Conservation (phyloP, 2,329 filamentous ascomycete species). For the Colletotrichum sp. region DNA sequence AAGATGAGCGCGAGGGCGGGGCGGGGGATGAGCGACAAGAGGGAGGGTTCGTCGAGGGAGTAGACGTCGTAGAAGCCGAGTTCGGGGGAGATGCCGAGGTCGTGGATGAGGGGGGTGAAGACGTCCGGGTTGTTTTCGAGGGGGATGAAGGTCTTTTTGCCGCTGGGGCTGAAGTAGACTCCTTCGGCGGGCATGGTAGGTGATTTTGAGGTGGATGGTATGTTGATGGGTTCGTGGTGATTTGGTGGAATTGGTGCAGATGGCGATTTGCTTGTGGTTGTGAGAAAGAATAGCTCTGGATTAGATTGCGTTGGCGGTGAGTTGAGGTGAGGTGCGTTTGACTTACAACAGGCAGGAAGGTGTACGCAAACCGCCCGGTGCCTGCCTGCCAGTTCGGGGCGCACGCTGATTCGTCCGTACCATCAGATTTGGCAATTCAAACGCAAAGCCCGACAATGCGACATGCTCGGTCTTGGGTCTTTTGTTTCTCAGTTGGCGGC, state of each 20-base stretch:
- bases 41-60: constrained; percentile 76
- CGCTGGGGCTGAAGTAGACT: constrained; percentile 31
- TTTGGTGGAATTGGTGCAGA: not conserved
- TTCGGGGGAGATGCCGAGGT: constrained; percentile 71
- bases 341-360: not conserved
- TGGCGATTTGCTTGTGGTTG: not conserved
- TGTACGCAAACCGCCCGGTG: not conserved
- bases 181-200: constrained; percentile 28
- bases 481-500: not conserved
- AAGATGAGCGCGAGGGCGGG: constrained; percentile 80
- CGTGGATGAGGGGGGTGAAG: constrained; percentile 74
- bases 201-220: not conserved
- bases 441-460: not conserved
- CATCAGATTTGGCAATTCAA: not conserved
- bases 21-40: constrained; percentile 79
- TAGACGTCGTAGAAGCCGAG: constrained; percentile 84
- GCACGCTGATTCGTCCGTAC: not conserved
- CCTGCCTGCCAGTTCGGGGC: not conserved
- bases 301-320: not conserved
- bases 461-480: not conserved
- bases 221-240: not conserved
- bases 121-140: constrained; percentile 74
- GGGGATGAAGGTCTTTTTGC: constrained; percentile 42
- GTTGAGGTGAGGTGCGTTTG: not conserved
- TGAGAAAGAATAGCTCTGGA: rapidly evolving